Base-by-base conservation (phyloP, 2,329 filamentous ascomycete genomes). In the Annulohypoxylon truncatum region DNA sequence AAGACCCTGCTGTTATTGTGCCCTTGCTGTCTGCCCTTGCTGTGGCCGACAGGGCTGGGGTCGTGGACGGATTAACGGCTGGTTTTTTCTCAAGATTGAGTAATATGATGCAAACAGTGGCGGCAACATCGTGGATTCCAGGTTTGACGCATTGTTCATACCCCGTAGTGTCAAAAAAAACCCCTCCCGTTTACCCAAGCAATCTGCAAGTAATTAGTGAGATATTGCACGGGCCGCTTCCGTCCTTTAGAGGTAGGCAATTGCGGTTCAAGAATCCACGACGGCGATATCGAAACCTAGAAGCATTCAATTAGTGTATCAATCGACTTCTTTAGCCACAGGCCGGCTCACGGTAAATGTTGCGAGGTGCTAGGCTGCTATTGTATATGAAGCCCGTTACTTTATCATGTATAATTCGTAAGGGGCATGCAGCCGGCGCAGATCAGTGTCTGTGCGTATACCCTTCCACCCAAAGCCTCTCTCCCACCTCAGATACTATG, bases 391-490 rank as follows among this genome's bases (percentile, higher is more conserved):
- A 24, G 24, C 35, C 40, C 38, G 38, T 42, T 42, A 20, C 6
- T 31, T 18, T 38, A 15, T 13, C 3, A 38, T 15, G 35, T 24
- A 29, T 38, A 50, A 61, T 35, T 58, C 22, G 48, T 61, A 50
- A 51, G 31, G 47, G 46, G 9, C 31, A 38, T 61, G 46, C 29
- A 53, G 38, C 28, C 24, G 12, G 42, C 13, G 50, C 24, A 68
- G 62, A 66, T 66, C 62, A 58, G 50, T 42, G 59, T 68, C 66
- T 63, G 66, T 68, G 66, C 62, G 54, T 53, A 40, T 20, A 28
- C 26, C 22, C 9, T n/a, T 46, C 42, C 10, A 24, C 22, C 20
- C 18, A 46, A 18, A 38, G 35, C 42, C 18, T 24, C 15, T 26
- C 12, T 24, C 12, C 20, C 12, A 46, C 44, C 20, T 48, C 20